Evolutionary conservation across 108 stramenopile species (phyloP).

Genomic region (Epipyxis sp.): DNA sequence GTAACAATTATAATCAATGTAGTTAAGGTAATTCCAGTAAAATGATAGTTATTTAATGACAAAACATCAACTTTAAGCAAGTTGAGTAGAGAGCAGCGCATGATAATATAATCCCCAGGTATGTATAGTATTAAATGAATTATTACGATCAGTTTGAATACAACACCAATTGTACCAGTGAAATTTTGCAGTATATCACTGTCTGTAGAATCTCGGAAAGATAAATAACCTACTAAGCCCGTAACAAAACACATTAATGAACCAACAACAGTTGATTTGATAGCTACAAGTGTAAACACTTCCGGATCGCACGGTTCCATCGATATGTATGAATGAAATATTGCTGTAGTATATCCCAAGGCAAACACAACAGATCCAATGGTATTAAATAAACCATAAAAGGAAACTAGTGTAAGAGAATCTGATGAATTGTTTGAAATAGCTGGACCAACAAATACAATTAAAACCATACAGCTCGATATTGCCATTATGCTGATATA

Average conservation of each 20-base stretch:
- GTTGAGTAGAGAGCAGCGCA: not conserved
- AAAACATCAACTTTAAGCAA: too few relatives aligned
- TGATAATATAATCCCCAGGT: not conserved
- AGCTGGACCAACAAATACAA: constrained; percentile 37
- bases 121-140: constrained; percentile 38
- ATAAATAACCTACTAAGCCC: constrained; percentile 39
- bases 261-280: constrained; percentile 24
- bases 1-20: not conserved
- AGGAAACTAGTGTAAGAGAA: constrained; percentile 35
- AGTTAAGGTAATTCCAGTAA: not conserved
- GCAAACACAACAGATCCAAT: constrained; percentile 45
- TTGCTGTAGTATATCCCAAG: constrained; percentile 34
- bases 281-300: constrained; percentile 31
- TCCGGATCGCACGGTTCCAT: not conserved
- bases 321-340: constrained; percentile 38
- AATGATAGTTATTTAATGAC: too few relatives aligned
- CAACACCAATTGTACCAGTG: not conserved
- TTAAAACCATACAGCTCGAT: constrained; percentile 25
- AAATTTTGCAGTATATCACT: constrained; percentile 38
- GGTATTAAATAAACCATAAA: constrained; percentile 23
- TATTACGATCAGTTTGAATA: constrained; percentile 39
- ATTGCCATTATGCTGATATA: constrained; percentile 26
- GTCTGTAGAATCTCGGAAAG: constrained; percentile 38
- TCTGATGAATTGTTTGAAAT: constrained; percentile 22
- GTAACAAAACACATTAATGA: constrained; percentile 33